Evolutionary conservation across 495 filamentous ascomycete species (phyloP).

Genomic region (Penicillium maclennaniae): DNA sequence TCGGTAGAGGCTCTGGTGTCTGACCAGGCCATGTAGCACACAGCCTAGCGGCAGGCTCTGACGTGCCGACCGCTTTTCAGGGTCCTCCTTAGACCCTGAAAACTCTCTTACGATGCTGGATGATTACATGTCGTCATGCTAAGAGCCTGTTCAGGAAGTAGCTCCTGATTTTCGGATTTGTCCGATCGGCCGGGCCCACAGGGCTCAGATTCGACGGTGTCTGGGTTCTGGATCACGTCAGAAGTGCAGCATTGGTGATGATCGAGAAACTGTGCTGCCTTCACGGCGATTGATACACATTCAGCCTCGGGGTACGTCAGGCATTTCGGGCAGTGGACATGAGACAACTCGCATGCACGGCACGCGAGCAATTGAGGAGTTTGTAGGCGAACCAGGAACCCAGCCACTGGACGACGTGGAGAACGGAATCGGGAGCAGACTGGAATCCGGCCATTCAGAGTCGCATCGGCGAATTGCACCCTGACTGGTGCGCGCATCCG

Average conservation of each 20-base stretch:
- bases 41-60: neutral
- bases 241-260: no score
- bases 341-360: neutral
- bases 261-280: no score
- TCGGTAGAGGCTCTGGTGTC: neutral
- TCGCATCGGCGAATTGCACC: neutral
- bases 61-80: neutral
- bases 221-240: neutral
- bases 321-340: neutral
- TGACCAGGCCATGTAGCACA: neutral
- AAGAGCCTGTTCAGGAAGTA: neutral
- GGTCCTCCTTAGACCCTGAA: neutral
- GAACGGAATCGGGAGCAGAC: constrained; percentile 1
- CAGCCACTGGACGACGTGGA: no score
- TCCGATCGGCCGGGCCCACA: neutral
- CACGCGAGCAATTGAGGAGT: no score
- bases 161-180: neutral
- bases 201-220: constrained; percentile 3
- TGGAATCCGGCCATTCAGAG: constrained; percentile 1
- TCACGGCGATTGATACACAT: neutral
- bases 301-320: neutral
- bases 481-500: neutral
- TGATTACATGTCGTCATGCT: neutral
- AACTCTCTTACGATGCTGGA: neutral
- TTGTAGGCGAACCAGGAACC: no score